Evolutionary conservation across 1,139 yeast genomes (phyloP), one percentile per base, ranked within the genome.

Genomic region (Suhomyces taliae): DNA sequence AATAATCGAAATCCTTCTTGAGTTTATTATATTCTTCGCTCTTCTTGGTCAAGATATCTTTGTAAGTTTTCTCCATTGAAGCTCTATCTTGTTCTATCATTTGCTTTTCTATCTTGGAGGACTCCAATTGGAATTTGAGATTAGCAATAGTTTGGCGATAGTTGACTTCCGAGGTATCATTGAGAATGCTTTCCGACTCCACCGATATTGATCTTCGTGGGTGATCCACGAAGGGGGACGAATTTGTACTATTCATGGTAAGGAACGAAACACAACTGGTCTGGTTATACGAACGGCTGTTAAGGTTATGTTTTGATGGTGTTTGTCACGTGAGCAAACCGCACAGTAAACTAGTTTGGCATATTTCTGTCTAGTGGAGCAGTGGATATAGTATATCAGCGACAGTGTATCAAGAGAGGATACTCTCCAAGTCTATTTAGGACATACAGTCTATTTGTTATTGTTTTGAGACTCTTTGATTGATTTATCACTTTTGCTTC

Each of bases 1-100:
- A 80, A 47, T 72, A 84, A 33, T 79, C 72, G 34, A 87, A 74
- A 54, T 85, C 82, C 37, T 71, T 69, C 54, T 82, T 79, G 29
- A 85, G 61, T 26, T 64, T 60, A 27, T 60, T 60, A 40, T 65
- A 56, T 43, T 66, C 70, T 40, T 66, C 66, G 49, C 64, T 67
- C 53, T 74, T 73, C 36, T 60, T 58, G 12, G 58, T 49, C 27
- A 77, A 41, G 40, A 65, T 49, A 37, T 60, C 54, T 53, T 75
- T 72, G 53, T 65, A 65, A 49, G 66, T 56, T 44, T 61, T 50
- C 9, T 58, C 53, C 34, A 68, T 52, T 19, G 66, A 49, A 26
- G 64, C 62, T 50, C 66, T 70, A 50, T 66, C 65, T 56, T 71
- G 66, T 51, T 74, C 59, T 44, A 72, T 53, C 27, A 70, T 59